Evolutionary conservation across 225 moss, liverwort and hornwort species (phyloP), one percentile per base, ranked within the genome.

Genomic region (Physcomitrium patens): DNA sequence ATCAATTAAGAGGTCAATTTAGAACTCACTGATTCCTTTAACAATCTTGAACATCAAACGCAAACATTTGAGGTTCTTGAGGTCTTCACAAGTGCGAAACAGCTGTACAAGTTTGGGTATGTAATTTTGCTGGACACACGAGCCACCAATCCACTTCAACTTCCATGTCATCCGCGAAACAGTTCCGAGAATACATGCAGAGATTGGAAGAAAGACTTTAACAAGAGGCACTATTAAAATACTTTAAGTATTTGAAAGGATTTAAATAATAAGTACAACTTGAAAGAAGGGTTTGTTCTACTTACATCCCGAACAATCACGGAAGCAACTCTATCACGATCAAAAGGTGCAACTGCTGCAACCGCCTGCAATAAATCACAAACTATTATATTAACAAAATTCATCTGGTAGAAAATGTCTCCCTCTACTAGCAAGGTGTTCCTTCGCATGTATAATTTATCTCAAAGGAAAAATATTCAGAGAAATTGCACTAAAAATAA

Each of bases 21-120:
- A 28, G 50, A 45, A 91, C 95, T 80, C 85, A 99, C 99, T 99
- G 82, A 99, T 90, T 93, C 99, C 99, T 84, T 99, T 99, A 58
- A 99, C 85, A 52, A 82, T 89, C 78, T 92, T 99, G 86, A 81
- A 99, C 82, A 99, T 77, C 88, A 92, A 86, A 49, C 87, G 93
- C 83, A 99, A 90, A 71, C 90, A 87, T 81, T 99, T 95, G 2
- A 84, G 65, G 71, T 95, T 91, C 79, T 92, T 85, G 75, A 88
- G 82, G 67, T 95, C 99, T 83, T 99, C 99, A 86, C 93, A 99
- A 54, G 85, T 81, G 82, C 83, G 91, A 90, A 99, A 99, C 54
- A 99, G 76, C 58, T 95, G 89, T 77, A 93, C 74, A 58, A 99
- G 91, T 83, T 99, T 99, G 57, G 86, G 93, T 18, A 95, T 80